A percentile compares a stretch with the other conserved stretches of the same genome.
Evolutionary conservation across 2,329 filamentous ascomycete species (phyloP).

Genomic region (Penicillium decumbens): DNA sequence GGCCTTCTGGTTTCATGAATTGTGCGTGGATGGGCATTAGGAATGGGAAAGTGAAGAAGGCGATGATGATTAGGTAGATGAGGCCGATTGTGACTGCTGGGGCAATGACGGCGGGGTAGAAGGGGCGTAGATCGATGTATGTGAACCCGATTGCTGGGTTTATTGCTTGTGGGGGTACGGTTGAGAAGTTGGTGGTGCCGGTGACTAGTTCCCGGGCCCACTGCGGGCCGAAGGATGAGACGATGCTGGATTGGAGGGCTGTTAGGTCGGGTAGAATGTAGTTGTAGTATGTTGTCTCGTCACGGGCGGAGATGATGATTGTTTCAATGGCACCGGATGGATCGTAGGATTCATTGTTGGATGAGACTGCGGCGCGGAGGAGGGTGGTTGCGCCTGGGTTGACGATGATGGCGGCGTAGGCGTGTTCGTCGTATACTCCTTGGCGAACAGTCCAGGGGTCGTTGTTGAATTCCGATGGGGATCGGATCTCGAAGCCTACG

Average conservation of each 20-base stretch:
- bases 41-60: conserved; percentile 63
- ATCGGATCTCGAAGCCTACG: conserved; percentile 50
- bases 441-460: conserved; percentile 55
- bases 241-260: conserved; percentile 45
- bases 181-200: conserved; percentile 42
- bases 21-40: conserved; percentile 60
- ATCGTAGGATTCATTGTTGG: conserved; percentile 56
- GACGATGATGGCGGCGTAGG: conserved; percentile 59
- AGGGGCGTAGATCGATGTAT: conserved; percentile 56
- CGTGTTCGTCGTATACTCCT: conserved; percentile 55
- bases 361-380: conserved; percentile 52
- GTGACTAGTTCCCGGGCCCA: conserved; percentile 37
- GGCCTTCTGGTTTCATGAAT: conserved; percentile 49
- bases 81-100: conserved; percentile 59
- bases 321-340: conserved; percentile 56
- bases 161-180: conserved; percentile 49
- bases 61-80: conserved; percentile 64
- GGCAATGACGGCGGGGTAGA: conserved; percentile 51
- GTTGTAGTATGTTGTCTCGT: conserved; percentile 51
- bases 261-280: conserved; percentile 53
- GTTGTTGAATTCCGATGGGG: conserved; percentile 51
- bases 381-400: conserved; percentile 59
- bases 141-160: conserved; percentile 55
- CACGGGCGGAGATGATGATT: conserved; percentile 53
- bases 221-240: conserved; percentile 45